Conservation (phyloP, 148 eudicot genomes). For the Agrostemma githago region DNA sequence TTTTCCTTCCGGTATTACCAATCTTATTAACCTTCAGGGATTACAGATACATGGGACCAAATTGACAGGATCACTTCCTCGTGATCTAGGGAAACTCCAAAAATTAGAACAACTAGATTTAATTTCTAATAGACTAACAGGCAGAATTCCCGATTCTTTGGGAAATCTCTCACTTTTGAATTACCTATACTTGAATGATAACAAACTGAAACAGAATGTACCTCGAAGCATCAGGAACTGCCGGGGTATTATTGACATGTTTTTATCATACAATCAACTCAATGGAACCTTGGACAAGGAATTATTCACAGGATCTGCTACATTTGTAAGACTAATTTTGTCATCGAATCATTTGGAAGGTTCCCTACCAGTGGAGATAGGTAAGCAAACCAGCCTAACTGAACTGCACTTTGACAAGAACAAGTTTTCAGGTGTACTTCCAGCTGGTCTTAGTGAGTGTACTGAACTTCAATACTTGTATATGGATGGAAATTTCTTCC, state of each 20-base stretch:
- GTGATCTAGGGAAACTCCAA: conserved; percentile 21
- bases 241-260: conserved; percentile 11
- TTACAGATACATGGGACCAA: no score
- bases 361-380: conserved; percentile 18
- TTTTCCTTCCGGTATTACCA: not conserved
- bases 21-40: conserved; percentile 8
- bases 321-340: conserved; percentile 15
- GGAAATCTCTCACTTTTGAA: conserved; percentile 17
- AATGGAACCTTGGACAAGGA: conserved; percentile 28
- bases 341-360: conserved; percentile 30
- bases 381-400: conserved; percentile 20
- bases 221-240: conserved; percentile 32
- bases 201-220: conserved; percentile 15
- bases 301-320: conserved; percentile 22
- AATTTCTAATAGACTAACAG: conserved; percentile 23
- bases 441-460: conserved; percentile 25
- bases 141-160: conserved; percentile 28
- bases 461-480: not conserved
- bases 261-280: conserved; percentile 25
- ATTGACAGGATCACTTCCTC: conserved; percentile 22
- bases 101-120: conserved; percentile 13
- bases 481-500: conserved; percentile 9
- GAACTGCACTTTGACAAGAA: conserved; percentile 26
- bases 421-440: conserved; percentile 33
- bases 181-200: not conserved